Evolutionary conservation across 108 stramenopile genomes (phyloP).

Genomic region (Bacterosira constricta): DNA sequence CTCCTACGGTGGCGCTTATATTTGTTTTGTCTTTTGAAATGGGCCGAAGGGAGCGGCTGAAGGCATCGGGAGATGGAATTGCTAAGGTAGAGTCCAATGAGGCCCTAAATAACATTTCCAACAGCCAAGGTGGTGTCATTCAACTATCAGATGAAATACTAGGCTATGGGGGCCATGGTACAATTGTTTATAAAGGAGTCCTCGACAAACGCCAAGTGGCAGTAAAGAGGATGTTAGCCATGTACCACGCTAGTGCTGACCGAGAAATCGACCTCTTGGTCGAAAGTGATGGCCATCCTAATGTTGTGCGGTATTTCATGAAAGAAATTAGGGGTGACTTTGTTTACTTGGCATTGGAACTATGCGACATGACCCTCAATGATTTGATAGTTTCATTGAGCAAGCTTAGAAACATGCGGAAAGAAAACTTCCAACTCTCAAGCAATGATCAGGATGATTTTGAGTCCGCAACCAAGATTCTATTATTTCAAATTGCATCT

Average conservation of each 20-base stretch:
- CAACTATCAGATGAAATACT: conserved; percentile 89
- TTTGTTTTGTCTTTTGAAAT: conserved; percentile 88
- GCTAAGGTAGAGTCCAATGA: conserved; percentile 15
- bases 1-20: conserved; percentile 73
- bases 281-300: conserved; percentile 93
- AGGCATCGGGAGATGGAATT: conserved; percentile 20
- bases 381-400: conserved; percentile 75
- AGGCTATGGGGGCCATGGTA: conserved; percentile 96
- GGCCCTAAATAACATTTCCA: conserved; percentile 9
- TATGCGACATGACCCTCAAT: conserved; percentile 90
- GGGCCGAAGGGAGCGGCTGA: conserved; percentile 72
- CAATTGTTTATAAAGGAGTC: conserved; percentile 91
- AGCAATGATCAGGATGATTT: conserved; percentile 16
- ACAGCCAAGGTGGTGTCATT: conserved; percentile 61
- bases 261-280: conserved; percentile 92
- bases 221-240: conserved; percentile 94
- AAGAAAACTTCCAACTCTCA: conserved; percentile 32
- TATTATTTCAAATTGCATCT: conserved; percentile 82
- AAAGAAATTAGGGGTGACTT: conserved; percentile 92
- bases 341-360: conserved; percentile 93
- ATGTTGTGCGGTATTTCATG: conserved; percentile 90
- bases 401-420: conserved; percentile 33
- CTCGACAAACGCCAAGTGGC: conserved; percentile 92
- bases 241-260: conserved; percentile 92
- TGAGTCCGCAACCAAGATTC: conserved; percentile 51